These are phyloP conservation scores for Plasmodium coatneyi DNA, from an alignment of 169 alveolate genomes.

Conservation along the genomic window DNA sequence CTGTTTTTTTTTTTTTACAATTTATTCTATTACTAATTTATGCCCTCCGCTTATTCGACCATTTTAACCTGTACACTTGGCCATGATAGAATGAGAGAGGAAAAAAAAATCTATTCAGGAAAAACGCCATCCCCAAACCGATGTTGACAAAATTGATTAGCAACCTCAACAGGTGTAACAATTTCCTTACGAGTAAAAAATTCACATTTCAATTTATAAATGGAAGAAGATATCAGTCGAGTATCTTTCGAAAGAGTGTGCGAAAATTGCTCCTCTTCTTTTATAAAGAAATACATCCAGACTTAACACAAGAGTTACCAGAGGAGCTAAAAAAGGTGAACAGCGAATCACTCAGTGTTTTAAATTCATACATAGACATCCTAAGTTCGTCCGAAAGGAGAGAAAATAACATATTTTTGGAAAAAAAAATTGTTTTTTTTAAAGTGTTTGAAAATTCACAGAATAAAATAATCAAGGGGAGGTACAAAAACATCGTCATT, in stretches of 20 bases:
- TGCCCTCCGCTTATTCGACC: neutral
- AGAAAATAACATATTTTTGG: conserved; percentile 55
- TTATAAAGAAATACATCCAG: conserved; percentile 76
- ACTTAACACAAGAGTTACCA: conserved; percentile 57
- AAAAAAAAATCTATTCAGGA: neutral
- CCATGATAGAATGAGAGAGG: neutral
- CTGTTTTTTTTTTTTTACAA: neutral
- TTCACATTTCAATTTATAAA: neutral
- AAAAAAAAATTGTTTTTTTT: conserved; percentile 48
- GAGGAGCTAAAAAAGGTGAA: conserved; percentile 72
- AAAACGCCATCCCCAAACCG: neutral
- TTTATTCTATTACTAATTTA: neutral
- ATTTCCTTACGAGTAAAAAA: conserved; percentile 3
- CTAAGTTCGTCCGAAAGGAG: conserved; percentile 29
- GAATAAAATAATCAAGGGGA: conserved; percentile 57
- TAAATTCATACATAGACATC: conserved; percentile 69
- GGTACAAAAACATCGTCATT: conserved; percentile 47
- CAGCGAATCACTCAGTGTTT: conserved; percentile 68
- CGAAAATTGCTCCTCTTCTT: conserved; percentile 65
- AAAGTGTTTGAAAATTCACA: conserved; percentile 63
- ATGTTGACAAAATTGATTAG: conserved; percentile 32
- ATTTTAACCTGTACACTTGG: neutral
- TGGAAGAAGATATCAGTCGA: conserved; percentile 32
- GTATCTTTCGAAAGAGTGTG: conserved; percentile 30
- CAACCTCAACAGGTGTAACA: neutral